Evolutionary conservation across 2,329 filamentous ascomycete genomes (phyloP).

Genomic region (Alternaria viburni): DNA sequence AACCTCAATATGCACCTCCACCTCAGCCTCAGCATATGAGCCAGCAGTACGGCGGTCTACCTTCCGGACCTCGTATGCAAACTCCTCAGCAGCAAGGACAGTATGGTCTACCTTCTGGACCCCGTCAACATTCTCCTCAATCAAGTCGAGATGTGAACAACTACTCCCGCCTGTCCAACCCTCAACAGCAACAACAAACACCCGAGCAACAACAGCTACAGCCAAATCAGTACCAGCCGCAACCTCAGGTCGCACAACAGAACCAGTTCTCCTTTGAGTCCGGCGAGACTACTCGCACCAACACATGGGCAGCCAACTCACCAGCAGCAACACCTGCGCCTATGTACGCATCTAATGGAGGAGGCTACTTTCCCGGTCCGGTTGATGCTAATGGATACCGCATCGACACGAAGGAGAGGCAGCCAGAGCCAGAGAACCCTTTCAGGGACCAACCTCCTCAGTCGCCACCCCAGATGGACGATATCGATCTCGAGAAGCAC

Average conservation of each 20-base stretch:
- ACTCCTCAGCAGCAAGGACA: constrained; percentile 22
- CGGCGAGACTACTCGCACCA: constrained; percentile 33
- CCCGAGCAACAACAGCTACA: constrained; percentile 7
- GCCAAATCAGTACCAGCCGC: constrained; percentile 12
- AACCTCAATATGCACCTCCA: constrained; percentile 20
- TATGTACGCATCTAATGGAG: constrained; percentile 24
- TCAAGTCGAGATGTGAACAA: constrained; percentile 10
- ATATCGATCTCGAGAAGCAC: constrained; percentile 40
- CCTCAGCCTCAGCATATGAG: constrained; percentile 9
- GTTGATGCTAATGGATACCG: constrained; percentile 35
- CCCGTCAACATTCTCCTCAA: constrained; percentile 10
- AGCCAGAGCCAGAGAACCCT: constrained; percentile 22
- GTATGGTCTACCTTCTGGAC: constrained; percentile 18
- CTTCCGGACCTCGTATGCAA: constrained; percentile 19
- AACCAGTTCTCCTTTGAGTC: constrained; percentile 18
- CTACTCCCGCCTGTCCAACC: constrained; percentile 9
- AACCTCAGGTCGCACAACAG: constrained; percentile 8
- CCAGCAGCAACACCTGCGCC: constrained; percentile 24
- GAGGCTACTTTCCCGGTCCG: constrained; percentile 28
- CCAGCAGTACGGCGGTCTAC: constrained; percentile 17
- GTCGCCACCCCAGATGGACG: constrained; percentile 21
- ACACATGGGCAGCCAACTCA: constrained; percentile 28
- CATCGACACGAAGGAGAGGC: constrained; percentile 32
- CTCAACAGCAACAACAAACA: constrained; percentile 14
- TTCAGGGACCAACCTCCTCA: constrained; percentile 23